Base-by-base conservation (phyloP, 306 rosid genomes). In the Neltuma alba region DNA sequence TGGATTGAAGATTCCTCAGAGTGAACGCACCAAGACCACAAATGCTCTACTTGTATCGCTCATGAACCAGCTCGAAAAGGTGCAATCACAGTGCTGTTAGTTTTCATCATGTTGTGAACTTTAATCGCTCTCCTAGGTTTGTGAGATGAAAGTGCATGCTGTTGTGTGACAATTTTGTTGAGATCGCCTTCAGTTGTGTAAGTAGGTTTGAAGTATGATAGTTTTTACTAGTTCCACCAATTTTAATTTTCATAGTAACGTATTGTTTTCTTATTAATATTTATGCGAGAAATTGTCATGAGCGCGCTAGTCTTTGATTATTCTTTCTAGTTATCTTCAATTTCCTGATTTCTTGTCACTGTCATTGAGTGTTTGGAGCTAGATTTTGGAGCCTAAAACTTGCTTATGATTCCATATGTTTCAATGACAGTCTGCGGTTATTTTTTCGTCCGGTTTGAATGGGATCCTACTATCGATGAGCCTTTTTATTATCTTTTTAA, bases 61-160 rank as follows among this genome's bases (percentile, higher is more conserved):
- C 47, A 96, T 96, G 97, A 96, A 96, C 10, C 99, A 96, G 83
- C 98, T 96, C 12, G 99, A 96, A 85, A 96, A 93, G 98, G 98
- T 92, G 31, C 30, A 3, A 47, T 57, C 16, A 30, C 15, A 9
- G 10, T 42, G 12, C 23, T 42, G 21, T 12, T 76, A 7, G 6
- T 60, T 55, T 45, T 15, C 66, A 9, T 79, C 47, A 50, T 48
- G 12, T 1, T 37, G 20, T 48, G 0, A 12, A 10, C 45, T 30
- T 20, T 18, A 4, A 31, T 18, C 40, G 28, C 12, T n/a, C 11
- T 31, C 23, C 13, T 28, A 25, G 75, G 60, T 71, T 45, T 18
- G 41, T 12, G 6, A 47, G 41, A 30, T 21, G 61, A 30, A 47
- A 45, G 23, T 1, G 23, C 7, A 28, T 71, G 21, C 31, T 27